phyloP scores from a whole-genome alignment of 2,329 filamentous ascomycete genomes.

The Neonectria faginata region DNA sequence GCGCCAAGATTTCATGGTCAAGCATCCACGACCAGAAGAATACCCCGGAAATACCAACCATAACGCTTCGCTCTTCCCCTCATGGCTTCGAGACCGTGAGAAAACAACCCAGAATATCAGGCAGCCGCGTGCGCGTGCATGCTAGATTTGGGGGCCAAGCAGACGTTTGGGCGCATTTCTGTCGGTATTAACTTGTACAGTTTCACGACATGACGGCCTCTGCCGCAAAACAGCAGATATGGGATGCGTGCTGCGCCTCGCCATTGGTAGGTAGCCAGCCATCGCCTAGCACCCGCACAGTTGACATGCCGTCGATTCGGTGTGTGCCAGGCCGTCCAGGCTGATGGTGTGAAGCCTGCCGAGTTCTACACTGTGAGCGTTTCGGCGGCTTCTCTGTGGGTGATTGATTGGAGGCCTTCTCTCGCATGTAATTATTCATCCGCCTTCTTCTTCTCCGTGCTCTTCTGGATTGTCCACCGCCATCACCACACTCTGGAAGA shows the following conservation, averaged over 20 bases:
- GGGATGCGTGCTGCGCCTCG: slow-evolving; percentile 37
- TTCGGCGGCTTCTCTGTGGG: slow-evolving; percentile 19
- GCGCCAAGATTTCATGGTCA: slow-evolving; percentile 19
- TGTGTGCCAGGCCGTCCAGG: slow-evolving; percentile 20
- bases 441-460: slow-evolving; percentile 9
- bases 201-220: slow-evolving; percentile 14
- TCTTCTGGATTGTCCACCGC: slow-evolving; percentile 12
- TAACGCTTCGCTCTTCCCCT: slow-evolving; percentile 3
- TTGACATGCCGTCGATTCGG: slow-evolving; percentile 38
- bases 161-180: background rate
- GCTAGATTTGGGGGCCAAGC: background rate
- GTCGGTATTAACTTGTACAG: slow-evolving; percentile 18
- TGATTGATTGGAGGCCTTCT: slow-evolving; percentile 32
- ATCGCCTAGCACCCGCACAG: slow-evolving; percentile 37
- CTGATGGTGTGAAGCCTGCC: slow-evolving; percentile 37
- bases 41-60: background rate
- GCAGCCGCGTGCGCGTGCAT: background rate
- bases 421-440: slow-evolving; percentile 16
- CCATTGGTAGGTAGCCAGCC: slow-evolving; percentile 34
- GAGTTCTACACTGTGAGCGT: slow-evolving; percentile 27
- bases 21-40: slow-evolving; percentile 1
- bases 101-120: background rate
- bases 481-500: slow-evolving; percentile 14
- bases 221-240: slow-evolving; percentile 28
- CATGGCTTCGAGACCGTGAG: slow-evolving; percentile 1